Conservation (phyloP, 2,329 filamentous ascomycete species). For the Ophiocordyceps unilateralis region DNA sequence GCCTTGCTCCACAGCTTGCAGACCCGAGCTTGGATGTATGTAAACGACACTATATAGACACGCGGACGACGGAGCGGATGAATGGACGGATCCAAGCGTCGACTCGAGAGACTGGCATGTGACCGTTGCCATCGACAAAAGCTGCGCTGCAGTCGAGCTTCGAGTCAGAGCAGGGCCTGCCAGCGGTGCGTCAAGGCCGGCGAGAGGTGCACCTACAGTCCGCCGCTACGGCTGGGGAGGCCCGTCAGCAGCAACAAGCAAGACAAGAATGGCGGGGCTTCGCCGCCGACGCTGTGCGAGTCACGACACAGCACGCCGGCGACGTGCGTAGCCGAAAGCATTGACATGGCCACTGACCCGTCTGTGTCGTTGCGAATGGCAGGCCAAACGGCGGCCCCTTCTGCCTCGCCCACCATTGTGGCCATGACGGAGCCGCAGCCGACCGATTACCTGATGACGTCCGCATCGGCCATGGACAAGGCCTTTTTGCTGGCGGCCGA, state of each 20-base stretch:
- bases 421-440: not conserved
- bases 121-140: constrained; percentile 2
- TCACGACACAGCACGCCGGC: not conserved
- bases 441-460: not conserved
- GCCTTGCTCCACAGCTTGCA: not conserved
- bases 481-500: not conserved
- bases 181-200: constrained; percentile 3
- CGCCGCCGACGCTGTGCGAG: too few relatives aligned
- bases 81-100: constrained; percentile 1
- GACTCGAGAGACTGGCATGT: constrained; percentile 1
- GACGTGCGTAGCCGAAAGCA: not conserved
- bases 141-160: constrained; percentile 2
- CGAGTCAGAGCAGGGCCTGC: constrained; percentile 1
- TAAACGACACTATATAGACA: not conserved
- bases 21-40: not conserved
- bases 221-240: constrained; percentile 2
- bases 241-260: not conserved
- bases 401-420: not conserved
- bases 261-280: not conserved
- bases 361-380: too few relatives aligned
- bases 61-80: not conserved
- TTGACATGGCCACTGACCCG: not conserved
- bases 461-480: not conserved
- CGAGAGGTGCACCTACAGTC: constrained; percentile 2
- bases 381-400: not conserved